phyloP scores from a whole-genome alignment of 2,329 filamentous ascomycete species.

The Nemania diffusa region DNA sequence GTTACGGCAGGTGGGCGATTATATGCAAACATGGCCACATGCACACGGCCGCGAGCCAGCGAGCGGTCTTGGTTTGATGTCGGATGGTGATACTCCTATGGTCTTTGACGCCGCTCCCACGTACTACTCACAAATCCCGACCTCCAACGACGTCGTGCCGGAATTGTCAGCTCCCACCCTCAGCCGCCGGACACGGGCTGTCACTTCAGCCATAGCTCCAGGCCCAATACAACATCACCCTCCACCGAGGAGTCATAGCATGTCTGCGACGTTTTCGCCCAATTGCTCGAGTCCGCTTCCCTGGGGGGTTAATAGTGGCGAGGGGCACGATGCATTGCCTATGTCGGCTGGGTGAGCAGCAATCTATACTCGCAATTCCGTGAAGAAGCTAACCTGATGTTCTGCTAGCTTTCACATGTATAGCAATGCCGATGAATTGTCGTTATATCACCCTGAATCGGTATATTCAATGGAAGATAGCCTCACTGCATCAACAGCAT shows the following conservation, averaged over 20 bases:
- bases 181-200: constrained; percentile 41
- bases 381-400: constrained; percentile 13
- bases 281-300: constrained; percentile 44
- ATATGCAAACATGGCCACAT: constrained; percentile 46
- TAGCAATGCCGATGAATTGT: constrained; percentile 43
- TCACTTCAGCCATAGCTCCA: constrained; percentile 41
- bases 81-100: constrained; percentile 43
- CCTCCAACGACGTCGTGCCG: constrained; percentile 42
- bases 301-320: constrained; percentile 42
- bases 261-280: constrained; percentile 44
- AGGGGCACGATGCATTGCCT: constrained; percentile 41
- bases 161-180: constrained; percentile 39
- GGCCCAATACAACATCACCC: constrained; percentile 39
- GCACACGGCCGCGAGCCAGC: constrained; percentile 41
- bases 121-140: constrained; percentile 42
- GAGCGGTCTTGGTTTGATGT: constrained; percentile 44
- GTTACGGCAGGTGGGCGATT: constrained; percentile 43
- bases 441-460: constrained; percentile 45
- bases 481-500: constrained; percentile 41
- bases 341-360: constrained; percentile 42
- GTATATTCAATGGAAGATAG: constrained; percentile 45
- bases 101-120: constrained; percentile 42
- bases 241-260: constrained; percentile 45
- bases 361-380: neutral
- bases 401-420: constrained; percentile 43